Percentiles rank a stretch among this genome's conserved stretches.
Evolutionary conservation across 2,329 filamentous ascomycete species (phyloP).

Genomic region (Talaromyces islandicus): DNA sequence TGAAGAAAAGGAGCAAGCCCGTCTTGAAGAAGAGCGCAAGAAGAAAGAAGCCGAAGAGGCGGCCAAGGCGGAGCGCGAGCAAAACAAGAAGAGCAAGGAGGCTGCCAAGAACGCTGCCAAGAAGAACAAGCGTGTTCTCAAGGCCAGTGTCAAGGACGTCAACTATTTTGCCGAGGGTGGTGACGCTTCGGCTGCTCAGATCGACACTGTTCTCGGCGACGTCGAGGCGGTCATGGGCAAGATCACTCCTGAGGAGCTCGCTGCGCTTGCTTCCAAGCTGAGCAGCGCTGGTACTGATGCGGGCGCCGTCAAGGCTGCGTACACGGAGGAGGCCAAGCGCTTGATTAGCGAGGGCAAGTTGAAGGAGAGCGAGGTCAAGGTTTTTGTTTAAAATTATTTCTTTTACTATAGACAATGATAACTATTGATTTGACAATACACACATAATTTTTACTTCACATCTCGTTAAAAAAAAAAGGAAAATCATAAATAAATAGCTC

Average conservation of each 20-base stretch:
- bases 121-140: conserved; percentile 99
- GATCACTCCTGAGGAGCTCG: conserved; percentile 87
- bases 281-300: conserved; percentile 69
- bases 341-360: conserved; percentile 78
- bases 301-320: conserved; percentile 79
- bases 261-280: conserved; percentile 73
- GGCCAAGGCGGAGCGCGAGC: conserved; percentile 77
- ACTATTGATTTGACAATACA: not conserved
- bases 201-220: conserved; percentile 77
- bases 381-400: conserved; percentile 19
- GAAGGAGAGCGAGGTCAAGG: conserved; percentile 75
- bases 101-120: conserved; percentile 97
- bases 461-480: not conserved
- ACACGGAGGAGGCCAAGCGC: conserved; percentile 69
- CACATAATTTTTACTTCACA: not conserved
- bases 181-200: conserved; percentile 66
- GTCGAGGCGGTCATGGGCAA: conserved; percentile 82
- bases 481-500: not conserved
- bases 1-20: conserved; percentile 77
- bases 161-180: conserved; percentile 82
- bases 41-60: conserved; percentile 79
- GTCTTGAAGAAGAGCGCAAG: conserved; percentile 74
- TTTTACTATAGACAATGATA: not conserved
- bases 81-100: conserved; percentile 94
- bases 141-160: conserved; percentile 89